A percentile compares a stretch with the other conserved stretches of the same genome.
phyloP scores from a whole-genome alignment of 768 basidiomycete species.

The Suillus americanus region DNA sequence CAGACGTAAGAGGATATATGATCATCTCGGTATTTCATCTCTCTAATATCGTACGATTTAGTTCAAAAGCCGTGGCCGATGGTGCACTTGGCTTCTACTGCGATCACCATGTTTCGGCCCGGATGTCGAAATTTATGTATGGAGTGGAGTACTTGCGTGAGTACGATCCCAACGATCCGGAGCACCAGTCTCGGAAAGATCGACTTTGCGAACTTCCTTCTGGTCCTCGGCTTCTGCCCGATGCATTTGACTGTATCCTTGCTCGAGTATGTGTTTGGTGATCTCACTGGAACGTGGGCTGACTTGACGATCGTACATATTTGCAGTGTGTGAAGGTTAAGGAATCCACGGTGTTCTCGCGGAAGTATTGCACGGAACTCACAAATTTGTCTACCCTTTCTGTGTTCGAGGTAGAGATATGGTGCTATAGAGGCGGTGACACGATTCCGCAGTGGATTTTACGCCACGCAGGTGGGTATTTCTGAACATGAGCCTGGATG shows the following conservation, averaged over 20 bases:
- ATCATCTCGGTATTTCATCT: conserved; percentile 7
- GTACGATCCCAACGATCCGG: conserved; percentile 61
- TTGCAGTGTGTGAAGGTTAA: conserved; percentile 69
- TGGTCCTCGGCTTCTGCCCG: conserved; percentile 74
- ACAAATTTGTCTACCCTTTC: conserved; percentile 74
- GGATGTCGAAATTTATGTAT: conserved; percentile 80
- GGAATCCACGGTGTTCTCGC: conserved; percentile 76
- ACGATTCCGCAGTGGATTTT: conserved; percentile 73
- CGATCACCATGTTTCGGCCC: conserved; percentile 80
- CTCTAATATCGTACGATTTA: conserved; percentile 27
- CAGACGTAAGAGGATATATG: conserved; percentile 56
- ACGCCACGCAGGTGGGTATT: conserved; percentile 41
- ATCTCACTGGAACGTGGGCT: conserved; percentile 8
- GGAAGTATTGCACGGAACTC: conserved; percentile 82
- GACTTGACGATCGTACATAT: conserved; percentile 8
- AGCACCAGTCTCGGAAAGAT: conserved; percentile 63
- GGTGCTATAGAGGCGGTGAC: conserved; percentile 81
- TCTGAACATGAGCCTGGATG: background rate
- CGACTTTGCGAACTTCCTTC: conserved; percentile 74
- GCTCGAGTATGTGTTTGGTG: conserved; percentile 48
- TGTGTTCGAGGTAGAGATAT: conserved; percentile 82
- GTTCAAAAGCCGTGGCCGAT: conserved; percentile 84
- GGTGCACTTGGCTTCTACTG: conserved; percentile 84
- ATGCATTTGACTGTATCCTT: conserved; percentile 82
- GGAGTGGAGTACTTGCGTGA: conserved; percentile 79